Evolutionary conservation across 306 rosid genomes (phyloP).

Genomic region (Gastrolobium bilobum): DNA sequence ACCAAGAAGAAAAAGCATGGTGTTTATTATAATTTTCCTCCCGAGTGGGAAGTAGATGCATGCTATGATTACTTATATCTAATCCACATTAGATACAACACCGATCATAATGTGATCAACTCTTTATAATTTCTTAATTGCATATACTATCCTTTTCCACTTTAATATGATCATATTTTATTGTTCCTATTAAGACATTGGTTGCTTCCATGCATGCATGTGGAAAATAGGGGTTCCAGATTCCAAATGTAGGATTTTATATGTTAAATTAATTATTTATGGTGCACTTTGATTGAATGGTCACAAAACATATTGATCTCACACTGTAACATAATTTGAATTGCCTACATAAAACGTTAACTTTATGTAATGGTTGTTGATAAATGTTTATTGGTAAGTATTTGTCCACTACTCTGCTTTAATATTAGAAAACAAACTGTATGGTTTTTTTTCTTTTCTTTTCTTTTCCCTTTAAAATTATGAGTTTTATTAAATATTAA

Average conservation of each 20-base stretch:
- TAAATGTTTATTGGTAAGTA: neutral
- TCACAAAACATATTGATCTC: neutral
- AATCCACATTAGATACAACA: constrained; percentile 17
- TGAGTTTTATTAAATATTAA: too few species aligned
- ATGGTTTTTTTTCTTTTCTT: neutral
- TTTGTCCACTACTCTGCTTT: neutral
- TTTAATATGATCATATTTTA: constrained; percentile 12
- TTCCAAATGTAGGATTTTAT: constrained; percentile 13
- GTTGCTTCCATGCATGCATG: constrained; percentile 8
- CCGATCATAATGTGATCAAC: constrained; percentile 6
- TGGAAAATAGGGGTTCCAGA: constrained; percentile 19
- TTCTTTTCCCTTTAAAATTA: too few species aligned
- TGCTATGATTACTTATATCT: neutral
- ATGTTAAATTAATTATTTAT: neutral
- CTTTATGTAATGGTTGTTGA: neutral
- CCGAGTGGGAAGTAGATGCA: constrained; percentile 20
- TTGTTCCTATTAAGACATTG: neutral
- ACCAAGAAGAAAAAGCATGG: neutral
- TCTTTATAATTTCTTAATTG: neutral
- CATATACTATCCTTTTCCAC: neutral
- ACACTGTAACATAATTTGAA: neutral
- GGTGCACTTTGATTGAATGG: constrained; percentile 13
- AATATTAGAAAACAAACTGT: neutral
- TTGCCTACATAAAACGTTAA: neutral
- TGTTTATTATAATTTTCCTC: constrained; percentile 34